Conservation (phyloP, 371 early-diverging fungal species). For the Coemansia sp. region DNA sequence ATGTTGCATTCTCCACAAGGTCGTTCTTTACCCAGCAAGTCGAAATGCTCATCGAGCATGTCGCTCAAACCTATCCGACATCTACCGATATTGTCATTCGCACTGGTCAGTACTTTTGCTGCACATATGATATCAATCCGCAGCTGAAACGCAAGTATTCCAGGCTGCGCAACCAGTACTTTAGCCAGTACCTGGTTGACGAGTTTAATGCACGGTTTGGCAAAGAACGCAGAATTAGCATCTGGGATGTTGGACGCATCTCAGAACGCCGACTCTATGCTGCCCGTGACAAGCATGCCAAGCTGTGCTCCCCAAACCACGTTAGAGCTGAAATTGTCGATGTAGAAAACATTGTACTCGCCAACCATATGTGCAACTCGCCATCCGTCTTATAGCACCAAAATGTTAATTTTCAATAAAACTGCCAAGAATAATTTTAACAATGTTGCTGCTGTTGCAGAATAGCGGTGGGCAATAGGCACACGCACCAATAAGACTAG, state of each 20-base stretch:
- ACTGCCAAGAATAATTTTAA: too few relatives aligned
- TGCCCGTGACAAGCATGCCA: not conserved
- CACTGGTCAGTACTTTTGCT: not conserved
- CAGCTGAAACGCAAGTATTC: constrained; percentile 16
- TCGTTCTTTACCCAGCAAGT: not conserved
- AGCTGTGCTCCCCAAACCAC: not conserved
- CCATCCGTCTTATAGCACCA: too few relatives aligned
- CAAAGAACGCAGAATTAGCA: not conserved
- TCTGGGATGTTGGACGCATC: not conserved
- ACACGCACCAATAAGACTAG: too few relatives aligned
- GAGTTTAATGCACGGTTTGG: not conserved
- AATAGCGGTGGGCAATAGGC: too few relatives aligned
- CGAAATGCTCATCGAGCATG: not conserved
- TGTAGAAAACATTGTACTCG: constrained; percentile 1
- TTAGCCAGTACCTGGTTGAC: not conserved
- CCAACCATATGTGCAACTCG: constrained; percentile 3
- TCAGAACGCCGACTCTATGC: not conserved
- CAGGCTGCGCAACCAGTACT: not conserved
- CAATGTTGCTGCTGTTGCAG: too few relatives aligned
- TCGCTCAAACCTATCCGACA: not conserved
- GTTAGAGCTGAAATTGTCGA: not conserved
- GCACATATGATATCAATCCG: not conserved
- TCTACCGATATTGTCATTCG: not conserved
- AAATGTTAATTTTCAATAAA: too few relatives aligned
- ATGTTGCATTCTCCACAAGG: not conserved